These are phyloP conservation scores for Xylaria palmicola DNA, from an alignment of 495 filamentous ascomycete species.

Conservation along the genomic window DNA sequence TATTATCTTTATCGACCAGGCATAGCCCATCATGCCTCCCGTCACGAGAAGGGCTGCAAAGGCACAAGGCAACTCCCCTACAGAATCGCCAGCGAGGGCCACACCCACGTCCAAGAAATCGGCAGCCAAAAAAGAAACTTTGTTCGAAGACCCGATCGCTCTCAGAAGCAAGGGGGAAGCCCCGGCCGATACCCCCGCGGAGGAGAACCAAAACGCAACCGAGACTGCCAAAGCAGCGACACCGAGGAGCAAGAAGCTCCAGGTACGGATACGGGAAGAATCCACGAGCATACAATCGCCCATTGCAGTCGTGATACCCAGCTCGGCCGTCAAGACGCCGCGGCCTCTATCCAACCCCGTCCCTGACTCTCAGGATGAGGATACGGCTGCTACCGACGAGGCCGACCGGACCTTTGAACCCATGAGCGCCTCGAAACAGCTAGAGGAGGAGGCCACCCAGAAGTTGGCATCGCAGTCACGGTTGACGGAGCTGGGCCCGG, in stretches of 20 bases:
- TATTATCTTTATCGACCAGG: neutral
- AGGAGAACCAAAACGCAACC: neutral
- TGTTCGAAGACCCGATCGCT: slow-evolving; percentile 10
- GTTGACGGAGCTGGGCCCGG: neutral
- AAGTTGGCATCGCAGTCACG: slow-evolving; percentile 19
- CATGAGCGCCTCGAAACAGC: slow-evolving; percentile 26
- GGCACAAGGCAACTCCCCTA: neutral
- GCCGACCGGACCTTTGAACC: slow-evolving; percentile 12
- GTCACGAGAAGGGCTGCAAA: slow-evolving; percentile 23
- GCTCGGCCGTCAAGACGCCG: slow-evolving; percentile 7
- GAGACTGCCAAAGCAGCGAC: neutral
- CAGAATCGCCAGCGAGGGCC: neutral
- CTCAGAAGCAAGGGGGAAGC: slow-evolving; percentile 20
- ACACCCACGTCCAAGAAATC: neutral
- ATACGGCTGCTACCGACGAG: slow-evolving; percentile 2
- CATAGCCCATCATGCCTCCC: slow-evolving; percentile 19
- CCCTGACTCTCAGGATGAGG: slow-evolving; percentile 22
- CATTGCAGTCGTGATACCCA: slow-evolving; percentile 28
- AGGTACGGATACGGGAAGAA: slow-evolving; percentile 22
- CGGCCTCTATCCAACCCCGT: slow-evolving; percentile 6
- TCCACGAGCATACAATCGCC: slow-evolving; percentile 14
- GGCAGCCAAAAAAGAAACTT: neutral
- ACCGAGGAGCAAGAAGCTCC: slow-evolving; percentile 22
- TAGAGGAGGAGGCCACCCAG: slow-evolving; percentile 30
- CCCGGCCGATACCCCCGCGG: neutral